Conservation (phyloP, 495 filamentous ascomycete genomes). For the Pyrenula massariospora region DNA sequence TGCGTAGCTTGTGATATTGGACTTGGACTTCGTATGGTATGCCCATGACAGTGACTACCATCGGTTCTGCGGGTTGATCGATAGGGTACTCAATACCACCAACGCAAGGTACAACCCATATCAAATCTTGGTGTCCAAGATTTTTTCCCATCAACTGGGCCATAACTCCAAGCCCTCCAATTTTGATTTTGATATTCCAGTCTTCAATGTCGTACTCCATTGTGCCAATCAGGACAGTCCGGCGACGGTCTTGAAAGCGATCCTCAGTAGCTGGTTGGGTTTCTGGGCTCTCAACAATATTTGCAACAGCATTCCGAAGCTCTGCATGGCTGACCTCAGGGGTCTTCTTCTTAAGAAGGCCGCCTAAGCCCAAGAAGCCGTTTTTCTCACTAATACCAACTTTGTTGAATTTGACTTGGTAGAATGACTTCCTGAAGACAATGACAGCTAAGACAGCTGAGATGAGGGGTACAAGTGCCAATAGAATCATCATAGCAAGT, state of each 20-base stretch:
- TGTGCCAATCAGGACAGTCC: conserved; percentile 34
- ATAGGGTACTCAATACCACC: conserved; percentile 35
- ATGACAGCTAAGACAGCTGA: conserved; percentile 27
- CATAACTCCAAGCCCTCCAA: conserved; percentile 39
- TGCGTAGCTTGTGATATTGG: conserved; percentile 34
- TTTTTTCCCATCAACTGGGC: conserved; percentile 37
- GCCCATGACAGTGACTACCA: conserved; percentile 30
- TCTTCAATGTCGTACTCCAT: conserved; percentile 41
- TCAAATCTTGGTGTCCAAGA: conserved; percentile 34
- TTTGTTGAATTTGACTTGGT: conserved; percentile 40
- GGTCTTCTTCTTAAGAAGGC: not conserved
- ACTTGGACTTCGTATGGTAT: conserved; percentile 27
- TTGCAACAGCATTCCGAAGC: conserved; percentile 2
- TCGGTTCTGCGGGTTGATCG: conserved; percentile 29
- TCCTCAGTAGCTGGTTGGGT: conserved; percentile 2
- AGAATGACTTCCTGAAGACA: conserved; percentile 34
- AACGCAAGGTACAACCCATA: conserved; percentile 42
- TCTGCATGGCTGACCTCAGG: not conserved
- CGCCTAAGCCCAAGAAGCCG: not conserved
- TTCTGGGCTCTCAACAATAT: not conserved
- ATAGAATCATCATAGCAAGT: conserved; percentile 30
- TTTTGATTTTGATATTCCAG: conserved; percentile 38
- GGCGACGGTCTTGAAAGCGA: conserved; percentile 4
- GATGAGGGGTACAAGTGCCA: conserved; percentile 27
- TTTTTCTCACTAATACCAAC: conserved; percentile 18